Conservation (phyloP, 2,329 filamentous ascomycete genomes). For the Monosporascus sp. region DNA sequence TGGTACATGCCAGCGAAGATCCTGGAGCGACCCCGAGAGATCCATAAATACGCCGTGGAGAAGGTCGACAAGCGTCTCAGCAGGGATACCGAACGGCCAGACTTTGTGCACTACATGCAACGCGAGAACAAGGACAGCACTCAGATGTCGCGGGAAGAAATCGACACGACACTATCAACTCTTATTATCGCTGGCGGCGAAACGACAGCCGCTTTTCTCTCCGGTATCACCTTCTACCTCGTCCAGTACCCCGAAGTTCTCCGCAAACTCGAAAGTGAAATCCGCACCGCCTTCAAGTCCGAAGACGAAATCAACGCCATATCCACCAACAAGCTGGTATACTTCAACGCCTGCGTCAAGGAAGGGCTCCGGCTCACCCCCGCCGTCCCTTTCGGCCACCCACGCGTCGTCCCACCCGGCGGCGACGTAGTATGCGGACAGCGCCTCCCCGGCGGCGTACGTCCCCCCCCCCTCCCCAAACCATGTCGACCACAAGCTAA, state of each 20-base stretch:
- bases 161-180: constrained; percentile 1
- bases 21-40: background rate
- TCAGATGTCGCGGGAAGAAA: background rate
- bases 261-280: constrained; percentile 34
- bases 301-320: constrained; percentile 28
- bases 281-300: constrained; percentile 34
- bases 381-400: constrained; percentile 22
- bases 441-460: constrained; percentile 14
- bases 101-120: background rate
- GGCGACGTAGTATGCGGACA: constrained; percentile 12
- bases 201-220: constrained; percentile 41
- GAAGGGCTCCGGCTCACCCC: constrained; percentile 32
- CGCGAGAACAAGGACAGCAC: background rate
- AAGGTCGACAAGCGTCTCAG: background rate
- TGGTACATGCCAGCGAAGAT: background rate
- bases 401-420: constrained; percentile 13
- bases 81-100: background rate
- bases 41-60: background rate
- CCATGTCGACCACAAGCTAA: background rate
- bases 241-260: constrained; percentile 31
- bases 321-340: constrained; percentile 23
- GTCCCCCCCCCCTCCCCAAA: background rate
- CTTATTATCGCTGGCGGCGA: constrained; percentile 42
- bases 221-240: constrained; percentile 32
- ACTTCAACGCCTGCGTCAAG: constrained; percentile 31